Conservation (phyloP, 768 basidiomycete genomes). For the Cystobasidiopsis lactophilus region DNA sequence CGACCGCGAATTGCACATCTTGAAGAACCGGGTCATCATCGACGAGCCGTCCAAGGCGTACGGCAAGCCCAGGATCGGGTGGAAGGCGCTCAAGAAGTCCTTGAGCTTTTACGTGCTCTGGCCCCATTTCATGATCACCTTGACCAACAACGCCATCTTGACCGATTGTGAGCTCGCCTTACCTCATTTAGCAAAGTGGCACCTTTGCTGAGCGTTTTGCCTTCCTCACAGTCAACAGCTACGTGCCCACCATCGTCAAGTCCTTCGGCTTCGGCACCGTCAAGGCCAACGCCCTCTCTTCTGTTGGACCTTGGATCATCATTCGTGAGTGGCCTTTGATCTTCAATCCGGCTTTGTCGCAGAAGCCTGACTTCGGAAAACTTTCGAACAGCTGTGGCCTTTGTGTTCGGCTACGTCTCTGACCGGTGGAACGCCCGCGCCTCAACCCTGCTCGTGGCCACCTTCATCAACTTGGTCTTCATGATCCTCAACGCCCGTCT, state of each 20-base stretch:
- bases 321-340: too few relatives aligned
- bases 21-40: constrained; percentile 14
- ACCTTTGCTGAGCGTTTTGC: too few relatives aligned
- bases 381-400: constrained; percentile 9
- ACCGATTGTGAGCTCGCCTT: too few relatives aligned
- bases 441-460: constrained; percentile 12
- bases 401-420: constrained; percentile 14
- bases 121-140: constrained; percentile 15
- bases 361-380: too few relatives aligned
- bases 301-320: constrained; percentile 20
- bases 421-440: constrained; percentile 18
- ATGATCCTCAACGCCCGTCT: constrained; percentile 16
- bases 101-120: constrained; percentile 15
- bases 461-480: constrained; percentile 13
- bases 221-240: constrained; percentile 6
- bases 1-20: constrained; percentile 18
- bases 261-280: constrained; percentile 15
- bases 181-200: too few relatives aligned
- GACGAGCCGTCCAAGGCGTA: constrained; percentile 20
- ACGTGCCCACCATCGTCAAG: constrained; percentile 10
- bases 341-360: too few relatives aligned
- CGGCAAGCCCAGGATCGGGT: constrained; percentile 2
- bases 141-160: too few relatives aligned
- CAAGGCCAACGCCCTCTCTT: constrained; percentile 21
- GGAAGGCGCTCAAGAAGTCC: constrained; percentile 12